Percentiles rank a stretch among this genome's conserved stretches.
These are phyloP conservation scores for Cyclostephanos tholiformis DNA, from an alignment of 108 stramenopile species.

Conservation along the genomic window DNA sequence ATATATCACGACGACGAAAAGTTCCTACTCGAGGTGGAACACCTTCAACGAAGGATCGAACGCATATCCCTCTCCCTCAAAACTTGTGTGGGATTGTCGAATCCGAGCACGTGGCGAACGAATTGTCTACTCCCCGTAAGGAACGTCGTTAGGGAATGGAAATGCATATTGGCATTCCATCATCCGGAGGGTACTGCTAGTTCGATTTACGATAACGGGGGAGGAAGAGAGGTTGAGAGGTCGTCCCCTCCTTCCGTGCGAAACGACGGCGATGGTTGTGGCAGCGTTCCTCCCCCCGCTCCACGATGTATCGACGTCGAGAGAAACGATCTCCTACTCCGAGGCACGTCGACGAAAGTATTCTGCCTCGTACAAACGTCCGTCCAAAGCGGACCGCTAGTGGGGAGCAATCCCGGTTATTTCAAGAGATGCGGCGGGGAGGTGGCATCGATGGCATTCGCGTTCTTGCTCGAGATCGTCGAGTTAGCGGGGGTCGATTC, in stretches of 20 bases:
- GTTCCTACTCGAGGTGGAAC: conserved; percentile 48
- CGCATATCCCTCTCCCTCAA: conserved; percentile 59
- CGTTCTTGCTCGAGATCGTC: conserved; percentile 55
- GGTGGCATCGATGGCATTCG: conserved; percentile 58
- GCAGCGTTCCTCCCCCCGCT: no score
- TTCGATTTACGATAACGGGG: conserved; percentile 4
- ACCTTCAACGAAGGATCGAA: conserved; percentile 54
- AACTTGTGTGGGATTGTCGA: conserved; percentile 40
- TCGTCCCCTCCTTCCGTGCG: not conserved
- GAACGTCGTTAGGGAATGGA: conserved; percentile 76
- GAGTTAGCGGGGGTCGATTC: conserved; percentile 12
- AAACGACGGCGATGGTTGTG: conserved; percentile 10
- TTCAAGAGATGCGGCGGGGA: conserved; percentile 81
- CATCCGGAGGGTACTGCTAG: conserved; percentile 16
- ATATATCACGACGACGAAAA: not conserved
- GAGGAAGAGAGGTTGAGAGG: conserved; percentile 2
- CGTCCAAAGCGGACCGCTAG: conserved; percentile 76
- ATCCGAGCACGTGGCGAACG: conserved; percentile 57
- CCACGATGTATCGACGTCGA: conserved; percentile 21
- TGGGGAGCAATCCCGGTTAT: conserved; percentile 80
- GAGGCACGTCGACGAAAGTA: conserved; percentile 43
- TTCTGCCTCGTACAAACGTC: conserved; percentile 68
- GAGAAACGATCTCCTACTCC: conserved; percentile 9
- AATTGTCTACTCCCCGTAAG: conserved; percentile 65
- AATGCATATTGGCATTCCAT: conserved; percentile 55